A percentile compares a stretch with the other conserved stretches of the same genome.
Evolutionary conservation across 805 yeast genomes (phyloP).

Genomic region (Diddensiella caesifluorescens): DNA sequence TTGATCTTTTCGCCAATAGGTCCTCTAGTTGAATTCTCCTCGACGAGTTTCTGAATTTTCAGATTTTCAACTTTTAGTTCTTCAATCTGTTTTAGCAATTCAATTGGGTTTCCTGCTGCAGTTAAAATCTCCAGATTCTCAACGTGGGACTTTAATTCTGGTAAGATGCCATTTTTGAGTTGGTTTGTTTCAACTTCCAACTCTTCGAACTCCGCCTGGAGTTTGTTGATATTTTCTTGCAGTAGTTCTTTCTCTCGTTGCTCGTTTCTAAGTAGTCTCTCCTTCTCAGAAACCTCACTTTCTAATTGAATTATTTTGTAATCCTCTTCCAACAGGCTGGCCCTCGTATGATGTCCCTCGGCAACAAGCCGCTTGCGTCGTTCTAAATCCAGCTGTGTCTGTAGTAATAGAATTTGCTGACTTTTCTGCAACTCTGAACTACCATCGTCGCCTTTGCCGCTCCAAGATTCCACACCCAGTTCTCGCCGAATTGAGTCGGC

Average conservation of each 20-base stretch:
- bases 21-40: conserved; percentile 29
- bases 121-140: conserved; percentile 24
- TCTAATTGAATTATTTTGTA: conserved; percentile 26
- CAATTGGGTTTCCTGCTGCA: conserved; percentile 27
- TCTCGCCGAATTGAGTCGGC: conserved; percentile 36
- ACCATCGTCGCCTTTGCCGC: neutral
- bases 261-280: conserved; percentile 19
- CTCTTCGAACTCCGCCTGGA: conserved; percentile 27
- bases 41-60: conserved; percentile 28
- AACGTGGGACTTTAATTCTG: conserved; percentile 23
- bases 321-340: conserved; percentile 7
- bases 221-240: conserved; percentile 25
- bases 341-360: conserved; percentile 17
- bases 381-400: conserved; percentile 30
- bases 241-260: conserved; percentile 21
- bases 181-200: conserved; percentile 23
- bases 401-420: conserved; percentile 24
- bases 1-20: conserved; percentile 33
- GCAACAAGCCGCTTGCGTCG: conserved; percentile 29
- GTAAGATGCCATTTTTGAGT: conserved; percentile 23
- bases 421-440: conserved; percentile 12
- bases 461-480: conserved; percentile 21
- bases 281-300: conserved; percentile 27
- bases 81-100: conserved; percentile 29
- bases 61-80: conserved; percentile 32